Evolutionary conservation across 2,329 filamentous ascomycete genomes (phyloP).

Genomic region (Sphaerostilbella broomeana): DNA sequence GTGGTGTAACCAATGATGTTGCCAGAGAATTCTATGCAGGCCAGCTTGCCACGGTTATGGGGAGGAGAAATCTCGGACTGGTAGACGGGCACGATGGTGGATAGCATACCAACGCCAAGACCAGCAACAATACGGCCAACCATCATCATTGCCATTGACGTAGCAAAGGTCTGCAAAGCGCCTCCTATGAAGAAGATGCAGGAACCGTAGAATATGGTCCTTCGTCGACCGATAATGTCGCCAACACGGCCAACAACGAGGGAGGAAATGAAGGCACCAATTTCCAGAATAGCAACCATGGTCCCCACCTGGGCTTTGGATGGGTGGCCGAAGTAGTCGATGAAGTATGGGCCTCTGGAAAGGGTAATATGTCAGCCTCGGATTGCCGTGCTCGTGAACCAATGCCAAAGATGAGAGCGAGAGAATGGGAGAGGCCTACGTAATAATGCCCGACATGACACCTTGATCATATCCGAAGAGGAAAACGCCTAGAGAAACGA

Average conservation of each 20-base stretch:
- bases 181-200: conserved; percentile 82
- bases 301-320: conserved; percentile 83
- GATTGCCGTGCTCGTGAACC: too few relatives aligned
- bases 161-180: conserved; percentile 74
- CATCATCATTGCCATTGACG: conserved; percentile 84
- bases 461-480: conserved; percentile 87
- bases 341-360: conserved; percentile 76
- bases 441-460: conserved; percentile 73
- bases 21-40: conserved; percentile 95
- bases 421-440: conserved; percentile 38
- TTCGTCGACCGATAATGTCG: conserved; percentile 82
- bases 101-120: conserved; percentile 79
- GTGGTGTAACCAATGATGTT: conserved; percentile 95
- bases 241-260: conserved; percentile 80
- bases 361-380: conserved; percentile 19
- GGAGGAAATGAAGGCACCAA: conserved; percentile 88
- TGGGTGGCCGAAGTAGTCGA: conserved; percentile 86
- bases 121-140: conserved; percentile 76
- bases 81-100: conserved; percentile 88
- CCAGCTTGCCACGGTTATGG: conserved; percentile 90
- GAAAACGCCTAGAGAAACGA: conserved; percentile 80
- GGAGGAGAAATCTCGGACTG: conserved; percentile 94
- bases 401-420: too few relatives aligned
- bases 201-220: conserved; percentile 89
- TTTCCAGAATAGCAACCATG: conserved; percentile 94